Conservation (phyloP, 805 yeast genomes). For the Sugiyamaella valdiviana region DNA sequence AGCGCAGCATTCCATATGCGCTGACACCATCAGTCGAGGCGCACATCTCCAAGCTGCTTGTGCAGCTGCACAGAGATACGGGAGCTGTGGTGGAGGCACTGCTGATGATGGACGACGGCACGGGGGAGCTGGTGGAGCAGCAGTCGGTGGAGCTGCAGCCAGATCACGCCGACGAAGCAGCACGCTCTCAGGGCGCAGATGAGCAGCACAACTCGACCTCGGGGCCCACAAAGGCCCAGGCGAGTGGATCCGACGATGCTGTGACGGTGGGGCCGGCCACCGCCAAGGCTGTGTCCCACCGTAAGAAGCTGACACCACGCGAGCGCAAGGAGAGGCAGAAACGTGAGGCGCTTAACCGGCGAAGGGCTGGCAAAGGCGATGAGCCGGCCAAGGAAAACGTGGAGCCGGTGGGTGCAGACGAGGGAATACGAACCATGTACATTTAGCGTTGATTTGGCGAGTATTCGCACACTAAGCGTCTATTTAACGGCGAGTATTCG, state of each 20-base stretch:
- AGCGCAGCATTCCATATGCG: conserved; percentile 20
- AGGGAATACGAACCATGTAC: conserved; percentile 15
- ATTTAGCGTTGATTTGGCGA: conserved; percentile 6
- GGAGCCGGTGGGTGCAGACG: neutral
- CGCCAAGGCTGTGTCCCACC: neutral
- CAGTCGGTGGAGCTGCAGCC: conserved; percentile 1
- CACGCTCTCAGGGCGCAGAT: too few relatives aligned
- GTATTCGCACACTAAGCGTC: too few relatives aligned
- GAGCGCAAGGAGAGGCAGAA: conserved; percentile 23
- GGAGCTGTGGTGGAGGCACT: conserved; percentile 28
- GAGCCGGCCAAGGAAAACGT: neutral
- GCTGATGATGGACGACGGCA: conserved; percentile 19
- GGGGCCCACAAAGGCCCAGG: neutral
- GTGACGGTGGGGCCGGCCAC: neutral
- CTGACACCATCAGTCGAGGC: neutral
- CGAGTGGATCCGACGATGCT: neutral
- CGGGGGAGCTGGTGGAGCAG: neutral
- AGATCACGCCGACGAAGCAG: too few relatives aligned
- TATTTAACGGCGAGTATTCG: too few relatives aligned
- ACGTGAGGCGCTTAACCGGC: conserved; percentile 21
- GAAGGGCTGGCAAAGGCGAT: conserved; percentile 3
- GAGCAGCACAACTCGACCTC: too few relatives aligned
- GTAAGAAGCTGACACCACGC: conserved; percentile 13
- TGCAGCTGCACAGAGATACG: conserved; percentile 21
- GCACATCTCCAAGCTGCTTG: conserved; percentile 19